Percentiles rank a stretch among this genome's conserved stretches.
Conservation (phyloP, 2,329 filamentous ascomycete species). For the Grosmannia penicillata region DNA sequence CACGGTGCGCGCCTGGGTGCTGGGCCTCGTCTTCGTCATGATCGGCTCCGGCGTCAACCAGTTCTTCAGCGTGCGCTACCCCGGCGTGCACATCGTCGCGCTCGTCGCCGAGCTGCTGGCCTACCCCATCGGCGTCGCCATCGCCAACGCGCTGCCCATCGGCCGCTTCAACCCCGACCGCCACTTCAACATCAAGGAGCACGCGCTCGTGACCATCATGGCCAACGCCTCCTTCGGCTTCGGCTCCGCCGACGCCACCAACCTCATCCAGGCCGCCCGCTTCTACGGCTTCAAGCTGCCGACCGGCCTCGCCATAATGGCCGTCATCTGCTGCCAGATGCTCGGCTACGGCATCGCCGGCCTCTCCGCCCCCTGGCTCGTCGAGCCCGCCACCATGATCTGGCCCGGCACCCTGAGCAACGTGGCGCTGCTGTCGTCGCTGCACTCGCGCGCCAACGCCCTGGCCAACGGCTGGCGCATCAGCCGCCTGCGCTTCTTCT, state of each 20-base stretch:
- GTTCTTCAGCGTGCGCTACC: constrained; percentile 31
- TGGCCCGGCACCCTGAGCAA: constrained; percentile 24
- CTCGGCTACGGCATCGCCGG: constrained; percentile 25
- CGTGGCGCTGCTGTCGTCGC: constrained; percentile 20
- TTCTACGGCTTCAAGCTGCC: constrained; percentile 25
- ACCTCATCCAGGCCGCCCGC: constrained; percentile 26
- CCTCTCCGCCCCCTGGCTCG: constrained; percentile 19
- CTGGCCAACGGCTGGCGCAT: constrained; percentile 35
- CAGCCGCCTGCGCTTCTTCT: constrained; percentile 41
- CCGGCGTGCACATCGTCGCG: constrained; percentile 27
- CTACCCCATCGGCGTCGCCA: constrained; percentile 23
- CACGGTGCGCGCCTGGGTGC: constrained; percentile 27
- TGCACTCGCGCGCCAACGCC: constrained; percentile 22
- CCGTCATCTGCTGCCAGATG: constrained; percentile 22
- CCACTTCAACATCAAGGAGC: constrained; percentile 31
- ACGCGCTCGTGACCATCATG: constrained; percentile 30
- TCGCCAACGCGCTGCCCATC: constrained; percentile 24
- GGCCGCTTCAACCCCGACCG: constrained; percentile 24
- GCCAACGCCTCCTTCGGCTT: constrained; percentile 32
- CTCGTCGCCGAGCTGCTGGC: constrained; percentile 29
- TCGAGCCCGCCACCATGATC: constrained; percentile 22
- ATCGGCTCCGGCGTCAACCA: constrained; percentile 30
- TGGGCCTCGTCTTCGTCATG: constrained; percentile 28
- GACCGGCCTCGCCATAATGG: constrained; percentile 21
- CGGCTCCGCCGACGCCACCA: constrained; percentile 28